Evolutionary conservation across 2,329 filamentous ascomycete genomes (phyloP).

Genomic region (Neoscytalidium dimidiatum): DNA sequence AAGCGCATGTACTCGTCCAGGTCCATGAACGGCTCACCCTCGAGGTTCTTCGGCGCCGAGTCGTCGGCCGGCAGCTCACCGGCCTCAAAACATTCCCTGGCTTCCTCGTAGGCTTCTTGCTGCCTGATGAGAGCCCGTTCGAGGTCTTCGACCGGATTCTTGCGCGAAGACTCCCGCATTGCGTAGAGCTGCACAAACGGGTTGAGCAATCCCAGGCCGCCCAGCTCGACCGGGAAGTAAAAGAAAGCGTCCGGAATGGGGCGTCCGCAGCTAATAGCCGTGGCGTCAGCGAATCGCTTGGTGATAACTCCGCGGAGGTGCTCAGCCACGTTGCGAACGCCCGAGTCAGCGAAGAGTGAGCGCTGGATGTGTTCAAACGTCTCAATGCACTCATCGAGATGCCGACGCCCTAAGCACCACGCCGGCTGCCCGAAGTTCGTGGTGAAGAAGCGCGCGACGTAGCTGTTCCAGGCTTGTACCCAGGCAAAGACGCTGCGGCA

Average conservation of each 20-base stretch:
- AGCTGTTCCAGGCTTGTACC: constrained; percentile 63
- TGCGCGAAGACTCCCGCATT: constrained; percentile 33
- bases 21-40: constrained; percentile 44
- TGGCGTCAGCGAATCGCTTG: constrained; percentile 36
- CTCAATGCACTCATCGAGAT: constrained; percentile 57
- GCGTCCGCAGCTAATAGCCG: constrained; percentile 22
- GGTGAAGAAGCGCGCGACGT: constrained; percentile 58
- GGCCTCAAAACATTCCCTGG: constrained; percentile 32
- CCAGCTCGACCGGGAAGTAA: constrained; percentile 49
- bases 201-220: constrained; percentile 50
- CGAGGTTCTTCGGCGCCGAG: constrained; percentile 28
- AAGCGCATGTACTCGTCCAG: constrained; percentile 49
- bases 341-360: constrained; percentile 47
- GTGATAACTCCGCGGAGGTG: constrained; percentile 49
- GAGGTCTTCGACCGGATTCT: constrained; percentile 22
- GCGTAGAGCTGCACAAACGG: constrained; percentile 48
- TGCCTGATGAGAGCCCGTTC: constrained; percentile 28
- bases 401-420: constrained; percentile 55
- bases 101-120: constrained; percentile 38
- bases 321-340: constrained; percentile 49
- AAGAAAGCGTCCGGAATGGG: constrained; percentile 50
- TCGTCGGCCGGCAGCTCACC: constrained; percentile 19
- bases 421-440: constrained; percentile 60
- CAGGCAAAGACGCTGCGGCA: constrained; percentile 60
- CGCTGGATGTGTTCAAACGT: constrained; percentile 56